Evolutionary conservation across 257 asterid genomes (phyloP).

Genomic region (Lycium ferocissimum): DNA sequence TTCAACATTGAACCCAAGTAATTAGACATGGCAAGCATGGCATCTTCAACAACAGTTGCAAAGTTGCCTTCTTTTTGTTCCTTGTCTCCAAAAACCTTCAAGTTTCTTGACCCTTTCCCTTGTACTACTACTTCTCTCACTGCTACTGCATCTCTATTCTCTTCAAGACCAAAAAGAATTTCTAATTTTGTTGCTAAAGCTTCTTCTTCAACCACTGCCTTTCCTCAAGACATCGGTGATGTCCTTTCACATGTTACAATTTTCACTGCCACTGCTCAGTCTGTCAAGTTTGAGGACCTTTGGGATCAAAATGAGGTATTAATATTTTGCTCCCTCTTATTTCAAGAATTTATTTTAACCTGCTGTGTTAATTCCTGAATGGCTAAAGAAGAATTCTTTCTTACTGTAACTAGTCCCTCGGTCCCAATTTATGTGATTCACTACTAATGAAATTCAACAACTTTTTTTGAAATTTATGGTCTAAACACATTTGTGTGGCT

Average conservation of each 20-base stretch:
- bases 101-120: conserved; percentile 33
- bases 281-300: conserved; percentile 71
- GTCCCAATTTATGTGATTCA: no score
- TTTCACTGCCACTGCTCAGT: conserved; percentile 71
- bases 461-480: no score
- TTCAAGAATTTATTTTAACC: no score
- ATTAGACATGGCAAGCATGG: conserved; percentile 43
- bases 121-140: conserved; percentile 12
- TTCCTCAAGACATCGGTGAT: conserved; percentile 56
- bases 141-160: background rate
- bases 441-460: no score
- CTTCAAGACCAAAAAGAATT: conserved; percentile 25
- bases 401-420: no score
- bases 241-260: conserved; percentile 66
- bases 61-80: conserved; percentile 27
- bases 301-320: conserved; percentile 86
- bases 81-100: conserved; percentile 30
- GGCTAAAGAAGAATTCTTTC: no score
- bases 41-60: conserved; percentile 32
- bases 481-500: no score
- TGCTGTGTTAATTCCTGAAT: no score
- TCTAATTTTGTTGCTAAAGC: conserved; percentile 37
- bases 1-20: background rate
- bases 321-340: background rate
- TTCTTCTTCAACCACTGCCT: conserved; percentile 48